These are phyloP conservation scores for Lichenothelia convexa DNA, from an alignment of 495 filamentous ascomycete genomes.

Conservation along the genomic window DNA sequence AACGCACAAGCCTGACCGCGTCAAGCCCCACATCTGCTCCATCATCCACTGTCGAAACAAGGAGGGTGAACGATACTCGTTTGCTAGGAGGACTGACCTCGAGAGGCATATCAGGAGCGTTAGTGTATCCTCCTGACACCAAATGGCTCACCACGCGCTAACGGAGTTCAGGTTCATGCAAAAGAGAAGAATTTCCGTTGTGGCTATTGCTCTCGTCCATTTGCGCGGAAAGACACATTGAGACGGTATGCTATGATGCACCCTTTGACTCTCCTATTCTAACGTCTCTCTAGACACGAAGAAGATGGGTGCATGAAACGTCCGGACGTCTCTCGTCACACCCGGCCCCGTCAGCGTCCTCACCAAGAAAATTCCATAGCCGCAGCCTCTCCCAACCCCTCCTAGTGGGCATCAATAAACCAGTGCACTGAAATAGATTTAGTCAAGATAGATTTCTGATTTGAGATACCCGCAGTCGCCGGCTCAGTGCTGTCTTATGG, in stretches of 20 bases:
- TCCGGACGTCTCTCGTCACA: no score
- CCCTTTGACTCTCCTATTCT: slow-evolving; percentile 5
- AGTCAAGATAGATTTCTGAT: no score
- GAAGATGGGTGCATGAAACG: slow-evolving; percentile 76
- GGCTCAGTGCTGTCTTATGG: no score
- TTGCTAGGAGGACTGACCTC: slow-evolving; percentile 72
- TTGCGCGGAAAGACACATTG: slow-evolving; percentile 71
- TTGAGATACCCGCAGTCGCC: no score
- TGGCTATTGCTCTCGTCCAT: slow-evolving; percentile 49
- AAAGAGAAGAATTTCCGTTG: slow-evolving; percentile 56
- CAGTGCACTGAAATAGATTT: no score
- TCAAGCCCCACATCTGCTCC: slow-evolving; percentile 50
- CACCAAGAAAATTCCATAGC: no score
- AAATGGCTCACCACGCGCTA: slow-evolving; percentile 3
- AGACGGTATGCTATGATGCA: slow-evolving; percentile 37
- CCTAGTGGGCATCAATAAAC: no score
- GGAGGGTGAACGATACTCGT: no score
- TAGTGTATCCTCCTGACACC: slow-evolving; percentile 13
- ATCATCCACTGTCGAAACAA: slow-evolving; percentile 47
- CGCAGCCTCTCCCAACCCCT: no score
- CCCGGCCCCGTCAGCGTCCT: no score
- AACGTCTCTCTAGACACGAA: slow-evolving; percentile 37
- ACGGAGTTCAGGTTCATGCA: slow-evolving; percentile 38
- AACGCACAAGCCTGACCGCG: slow-evolving; percentile 62
- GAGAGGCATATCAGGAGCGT: slow-evolving; percentile 67